phyloP scores from a whole-genome alignment of 2,329 filamentous ascomycete species.

The Clarireedia homoeocarpa region DNA sequence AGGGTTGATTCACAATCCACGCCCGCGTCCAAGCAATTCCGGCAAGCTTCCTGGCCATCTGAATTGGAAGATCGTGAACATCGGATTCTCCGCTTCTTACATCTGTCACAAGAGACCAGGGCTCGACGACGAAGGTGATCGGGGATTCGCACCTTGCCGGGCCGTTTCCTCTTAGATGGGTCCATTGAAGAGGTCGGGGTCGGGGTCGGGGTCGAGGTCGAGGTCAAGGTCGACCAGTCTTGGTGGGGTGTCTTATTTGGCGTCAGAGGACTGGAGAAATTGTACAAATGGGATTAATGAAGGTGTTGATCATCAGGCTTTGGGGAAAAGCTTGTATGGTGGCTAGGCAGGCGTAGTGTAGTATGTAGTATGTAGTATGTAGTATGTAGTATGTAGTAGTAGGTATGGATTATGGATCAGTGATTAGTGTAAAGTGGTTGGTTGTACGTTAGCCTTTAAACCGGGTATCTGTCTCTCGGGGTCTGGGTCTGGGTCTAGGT shows the following conservation, averaged over 20 bases:
- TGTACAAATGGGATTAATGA: too few relatives aligned
- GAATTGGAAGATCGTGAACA: conserved; percentile 26
- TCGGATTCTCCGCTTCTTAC: conserved; percentile 32
- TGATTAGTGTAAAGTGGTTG: too few relatives aligned
- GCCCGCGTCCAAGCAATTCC: conserved; percentile 33
- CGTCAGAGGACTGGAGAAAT: background rate
- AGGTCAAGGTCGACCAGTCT: background rate
- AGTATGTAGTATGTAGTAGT: too few relatives aligned
- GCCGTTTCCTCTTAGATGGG: conserved; percentile 16
- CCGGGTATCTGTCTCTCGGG: too few relatives aligned
- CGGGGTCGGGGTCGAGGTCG: background rate
- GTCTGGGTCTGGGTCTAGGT: too few relatives aligned
- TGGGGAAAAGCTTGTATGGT: too few relatives aligned
- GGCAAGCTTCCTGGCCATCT: conserved; percentile 29
- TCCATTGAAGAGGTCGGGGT: background rate
- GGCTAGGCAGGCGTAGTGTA: too few relatives aligned
- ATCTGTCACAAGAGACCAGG: conserved; percentile 32
- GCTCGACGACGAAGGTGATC: conserved; percentile 30
- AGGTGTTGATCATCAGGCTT: too few relatives aligned
- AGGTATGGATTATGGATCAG: too few relatives aligned
- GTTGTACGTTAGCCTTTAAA: too few relatives aligned
- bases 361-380: too few relatives aligned
- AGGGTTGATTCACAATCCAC: conserved; percentile 36
- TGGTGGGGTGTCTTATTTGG: background rate
- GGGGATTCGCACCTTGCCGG: conserved; percentile 30